Evolutionary conservation across 23 red algal genomes (phyloP).

Genomic region (Chondrus crispus): DNA sequence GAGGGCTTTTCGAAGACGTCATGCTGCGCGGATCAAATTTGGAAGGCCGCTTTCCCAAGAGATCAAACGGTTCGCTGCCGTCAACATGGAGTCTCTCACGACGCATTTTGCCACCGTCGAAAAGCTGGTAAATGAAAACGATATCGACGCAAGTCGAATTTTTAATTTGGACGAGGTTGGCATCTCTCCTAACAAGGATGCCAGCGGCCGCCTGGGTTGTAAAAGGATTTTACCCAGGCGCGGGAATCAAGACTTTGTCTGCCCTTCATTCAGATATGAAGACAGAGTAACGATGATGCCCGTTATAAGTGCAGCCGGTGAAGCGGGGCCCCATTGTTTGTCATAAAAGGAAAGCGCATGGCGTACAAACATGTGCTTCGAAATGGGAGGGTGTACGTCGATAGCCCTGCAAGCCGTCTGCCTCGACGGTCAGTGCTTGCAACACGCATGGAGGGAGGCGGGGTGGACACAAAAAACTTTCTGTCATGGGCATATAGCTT

Average conservation of each 20-base stretch:
- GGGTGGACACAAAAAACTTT: constrained; percentile 29
- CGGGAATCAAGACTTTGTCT: background rate
- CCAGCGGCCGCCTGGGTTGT: background rate
- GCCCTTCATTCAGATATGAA: background rate
- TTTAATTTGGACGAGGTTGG: constrained; percentile 42
- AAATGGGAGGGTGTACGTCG: background rate
- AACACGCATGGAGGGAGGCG: background rate
- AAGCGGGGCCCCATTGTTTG: background rate
- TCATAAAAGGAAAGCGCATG: constrained; percentile 12
- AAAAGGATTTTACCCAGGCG: background rate
- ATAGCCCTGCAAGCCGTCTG: background rate
- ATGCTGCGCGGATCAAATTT: background rate
- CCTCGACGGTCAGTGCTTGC: background rate
- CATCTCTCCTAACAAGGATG: constrained; percentile 19
- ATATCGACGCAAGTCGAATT: background rate
- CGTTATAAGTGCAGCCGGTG: background rate
- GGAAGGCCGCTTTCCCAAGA: background rate
- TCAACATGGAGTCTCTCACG: background rate
- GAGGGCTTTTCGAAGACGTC: background rate
- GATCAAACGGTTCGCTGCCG: background rate
- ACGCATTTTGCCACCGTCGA: background rate
- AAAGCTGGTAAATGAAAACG: background rate
- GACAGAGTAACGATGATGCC: background rate
- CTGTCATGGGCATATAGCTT: background rate
- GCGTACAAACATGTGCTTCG: background rate